A percentile compares a stretch with the other conserved stretches of the same genome.
These are phyloP conservation scores for Dactylellina cionopaga DNA, from an alignment of 2,329 filamentous ascomycete species.

Conservation along the genomic window DNA sequence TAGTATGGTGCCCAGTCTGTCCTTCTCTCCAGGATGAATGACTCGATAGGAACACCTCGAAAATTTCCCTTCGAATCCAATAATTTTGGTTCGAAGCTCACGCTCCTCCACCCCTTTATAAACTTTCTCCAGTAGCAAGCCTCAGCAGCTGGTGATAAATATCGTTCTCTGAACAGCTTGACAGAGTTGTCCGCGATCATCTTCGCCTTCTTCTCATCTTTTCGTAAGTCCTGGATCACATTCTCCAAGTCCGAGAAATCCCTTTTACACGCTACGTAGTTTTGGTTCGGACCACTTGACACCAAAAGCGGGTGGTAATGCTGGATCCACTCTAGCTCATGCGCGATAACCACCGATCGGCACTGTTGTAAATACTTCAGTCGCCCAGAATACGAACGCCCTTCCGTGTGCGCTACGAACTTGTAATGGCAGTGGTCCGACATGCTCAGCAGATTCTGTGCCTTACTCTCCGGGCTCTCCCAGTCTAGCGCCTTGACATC, in stretches of 20 bases:
- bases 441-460: constrained; percentile 63
- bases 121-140: constrained; percentile 68
- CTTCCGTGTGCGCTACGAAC: constrained; percentile 67
- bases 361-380: constrained; percentile 68
- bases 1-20: constrained; percentile 29
- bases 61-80: constrained; percentile 57
- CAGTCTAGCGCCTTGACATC: constrained; percentile 61
- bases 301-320: constrained; percentile 65
- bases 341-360: constrained; percentile 64
- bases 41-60: constrained; percentile 30
- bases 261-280: constrained; percentile 64
- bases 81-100: constrained; percentile 59
- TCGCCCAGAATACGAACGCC: constrained; percentile 66
- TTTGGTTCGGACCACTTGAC: constrained; percentile 63
- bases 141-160: constrained; percentile 67
- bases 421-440: constrained; percentile 68
- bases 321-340: constrained; percentile 65
- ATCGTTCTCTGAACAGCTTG: constrained; percentile 61
- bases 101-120: constrained; percentile 60
- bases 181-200: constrained; percentile 61
- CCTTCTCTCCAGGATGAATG: constrained; percentile 38
- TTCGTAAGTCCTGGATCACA: constrained; percentile 62
- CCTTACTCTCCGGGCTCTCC: constrained; percentile 60
- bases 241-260: constrained; percentile 62
- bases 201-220: constrained; percentile 63